Conservation (phyloP, 2,329 filamentous ascomycete genomes). For the Alternaria longipes region DNA sequence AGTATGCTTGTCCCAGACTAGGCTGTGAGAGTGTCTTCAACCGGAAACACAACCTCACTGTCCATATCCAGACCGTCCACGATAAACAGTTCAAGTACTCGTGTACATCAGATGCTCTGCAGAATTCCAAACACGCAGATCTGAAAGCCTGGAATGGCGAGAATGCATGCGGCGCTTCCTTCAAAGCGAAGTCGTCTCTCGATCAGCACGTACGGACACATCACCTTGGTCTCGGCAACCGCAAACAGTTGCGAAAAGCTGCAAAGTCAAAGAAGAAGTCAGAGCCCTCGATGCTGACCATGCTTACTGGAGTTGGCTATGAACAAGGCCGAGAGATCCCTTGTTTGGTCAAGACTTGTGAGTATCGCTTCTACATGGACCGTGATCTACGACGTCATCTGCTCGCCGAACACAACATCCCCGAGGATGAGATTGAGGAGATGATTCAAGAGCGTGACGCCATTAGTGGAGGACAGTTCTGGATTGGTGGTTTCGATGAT, state of each 20-base stretch:
- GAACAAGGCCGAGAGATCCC: conserved; percentile 59
- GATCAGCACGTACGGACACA: conserved; percentile 86
- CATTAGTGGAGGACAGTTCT: conserved; percentile 55
- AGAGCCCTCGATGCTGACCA: conserved; percentile 48
- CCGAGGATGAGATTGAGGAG: conserved; percentile 48
- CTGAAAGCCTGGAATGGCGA: conserved; percentile 70
- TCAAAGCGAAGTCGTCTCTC: conserved; percentile 78
- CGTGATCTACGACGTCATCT: conserved; percentile 67
- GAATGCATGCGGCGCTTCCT: conserved; percentile 77
- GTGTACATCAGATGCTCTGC: conserved; percentile 76
- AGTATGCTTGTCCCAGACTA: conserved; percentile 70
- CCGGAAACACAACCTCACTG: conserved; percentile 81
- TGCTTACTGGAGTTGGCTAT: conserved; percentile 67
- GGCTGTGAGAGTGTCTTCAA: conserved; percentile 82
- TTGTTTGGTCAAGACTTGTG: conserved; percentile 62
- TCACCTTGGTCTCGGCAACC: conserved; percentile 71
- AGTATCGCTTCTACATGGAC: conserved; percentile 64
- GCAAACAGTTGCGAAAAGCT: conserved; percentile 47
- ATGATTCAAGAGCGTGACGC: conserved; percentile 54
- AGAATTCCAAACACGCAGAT: conserved; percentile 59
- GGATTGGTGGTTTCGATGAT: conserved; percentile 54
- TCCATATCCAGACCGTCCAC: conserved; percentile 81
- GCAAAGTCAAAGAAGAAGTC: conserved; percentile 49
- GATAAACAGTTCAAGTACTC: conserved; percentile 76
- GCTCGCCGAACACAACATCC: conserved; percentile 55